These are phyloP conservation scores for Rhodocollybia butyracea DNA, from an alignment of 768 basidiomycete species.

Conservation along the genomic window DNA sequence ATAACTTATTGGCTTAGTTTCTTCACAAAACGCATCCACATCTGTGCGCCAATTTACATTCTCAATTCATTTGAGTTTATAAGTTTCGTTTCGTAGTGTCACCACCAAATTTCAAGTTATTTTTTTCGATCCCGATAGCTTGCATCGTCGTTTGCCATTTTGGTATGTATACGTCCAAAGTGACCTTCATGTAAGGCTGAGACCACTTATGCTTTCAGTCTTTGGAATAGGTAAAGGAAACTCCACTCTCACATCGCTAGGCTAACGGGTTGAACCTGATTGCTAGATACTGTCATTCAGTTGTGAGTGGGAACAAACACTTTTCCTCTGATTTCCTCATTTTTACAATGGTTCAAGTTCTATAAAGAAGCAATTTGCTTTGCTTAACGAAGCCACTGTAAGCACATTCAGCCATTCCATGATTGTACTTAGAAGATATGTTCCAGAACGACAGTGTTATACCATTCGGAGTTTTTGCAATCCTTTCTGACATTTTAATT, in stretches of 20 bases:
- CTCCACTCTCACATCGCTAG: background rate
- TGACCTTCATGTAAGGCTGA: too few relatives aligned
- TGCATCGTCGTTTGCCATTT: too few relatives aligned
- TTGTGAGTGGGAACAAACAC: slow-evolving; percentile 23
- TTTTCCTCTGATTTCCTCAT: background rate
- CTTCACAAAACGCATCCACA: slow-evolving; percentile 36
- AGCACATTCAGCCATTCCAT: slow-evolving; percentile 9
- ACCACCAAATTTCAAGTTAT: slow-evolving; percentile 21
- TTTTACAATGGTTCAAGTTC: slow-evolving; percentile 28
- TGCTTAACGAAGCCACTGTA: slow-evolving; percentile 33
- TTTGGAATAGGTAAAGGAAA: slow-evolving; percentile 44
- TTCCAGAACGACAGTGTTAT: slow-evolving; percentile 30
- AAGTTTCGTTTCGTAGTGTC: slow-evolving; percentile 31
- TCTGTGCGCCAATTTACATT: slow-evolving; percentile 31
- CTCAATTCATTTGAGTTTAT: too few relatives aligned
- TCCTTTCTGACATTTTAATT: slow-evolving; percentile 46
- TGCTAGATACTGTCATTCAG: slow-evolving; percentile 33
- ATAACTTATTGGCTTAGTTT: slow-evolving; percentile 22
- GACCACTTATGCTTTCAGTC: slow-evolving; percentile 17
- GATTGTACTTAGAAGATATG: background rate
- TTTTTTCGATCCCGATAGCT: too few relatives aligned
- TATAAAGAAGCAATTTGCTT: slow-evolving; percentile 31
- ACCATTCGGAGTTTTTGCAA: slow-evolving; percentile 42
- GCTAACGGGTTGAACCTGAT: background rate
- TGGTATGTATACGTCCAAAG: too few relatives aligned